Base-by-base conservation (phyloP, 257 asterid genomes). In the Orobanche coerulescens region DNA sequence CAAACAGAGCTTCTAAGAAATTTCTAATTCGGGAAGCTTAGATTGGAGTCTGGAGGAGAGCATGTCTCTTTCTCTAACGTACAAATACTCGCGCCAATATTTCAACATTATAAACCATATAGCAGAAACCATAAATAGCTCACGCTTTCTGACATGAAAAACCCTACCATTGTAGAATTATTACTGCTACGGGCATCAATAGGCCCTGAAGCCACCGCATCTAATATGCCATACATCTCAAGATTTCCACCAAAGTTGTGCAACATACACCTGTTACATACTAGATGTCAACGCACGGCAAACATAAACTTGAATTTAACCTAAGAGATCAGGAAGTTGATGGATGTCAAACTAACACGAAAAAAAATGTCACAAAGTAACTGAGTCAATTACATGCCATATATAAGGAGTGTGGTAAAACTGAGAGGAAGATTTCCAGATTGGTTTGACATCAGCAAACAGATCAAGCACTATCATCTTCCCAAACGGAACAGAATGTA, bases 401-500 rank as follows among this genome's bases (percentile, higher is more conserved):
- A 92, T 86, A 67, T 84, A 92, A 54, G 95, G 98, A 67, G 95
- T 84, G 77, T 75, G 74, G 68, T 92, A 92, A 78, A 92, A 92
- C 58, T 92, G 95, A 76, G 83, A 82, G 20, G 98, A 92, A 20
- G 90, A 79, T 64, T 81, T 86, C 98, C 98, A 92, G 57, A 92
- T 65, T 65, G 98, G 98, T 70, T 86, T 86, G 76, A 79, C 97
- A 66, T 92, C 98, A 61, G 98, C 97, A 77, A 92, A 92, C 64
- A 92, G 88, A 84, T 92, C 98, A 39, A 92, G 95, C 71, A 92
- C 98, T 67, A 92, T 84, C 98, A 92, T 92, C 86, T 86, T 88
- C 79, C 98, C 98, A 64, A 72, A 79, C 57, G 97, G 98, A 77
- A 92, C 98, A 58, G 98, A 92, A 77, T 92, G 98, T 52, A 92